Percentiles rank a stretch among this genome's conserved stretches.
These are phyloP conservation scores for Omphalea diandra DNA, from an alignment of 441 rosid species.

Conservation along the genomic window DNA sequence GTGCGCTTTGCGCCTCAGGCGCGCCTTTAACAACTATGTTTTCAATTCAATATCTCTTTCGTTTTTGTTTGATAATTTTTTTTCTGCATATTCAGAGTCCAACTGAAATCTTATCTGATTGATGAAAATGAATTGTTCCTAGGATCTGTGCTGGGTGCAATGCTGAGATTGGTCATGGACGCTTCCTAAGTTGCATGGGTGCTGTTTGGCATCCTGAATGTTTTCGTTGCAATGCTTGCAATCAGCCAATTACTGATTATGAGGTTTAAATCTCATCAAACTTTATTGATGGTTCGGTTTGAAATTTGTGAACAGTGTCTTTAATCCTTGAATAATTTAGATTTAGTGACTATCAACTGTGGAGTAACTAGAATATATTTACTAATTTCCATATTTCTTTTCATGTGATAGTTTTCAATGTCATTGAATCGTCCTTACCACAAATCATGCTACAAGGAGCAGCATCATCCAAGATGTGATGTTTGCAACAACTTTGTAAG, in stretches of 20 bases:
- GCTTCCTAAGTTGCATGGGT: slow-evolving; percentile 81
- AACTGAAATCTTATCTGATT: slow-evolving; percentile 23
- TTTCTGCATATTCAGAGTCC: neutral
- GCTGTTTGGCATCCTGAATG: slow-evolving; percentile 97
- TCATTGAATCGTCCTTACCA: slow-evolving; percentile 79
- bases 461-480: slow-evolving; percentile 85
- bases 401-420: slow-evolving; percentile 66
- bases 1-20: too few species aligned
- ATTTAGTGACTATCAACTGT: neutral
- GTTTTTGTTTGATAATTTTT: neutral
- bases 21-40: too few species aligned
- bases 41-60: neutral
- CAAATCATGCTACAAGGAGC: slow-evolving; percentile 82
- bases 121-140: slow-evolving; percentile 21
- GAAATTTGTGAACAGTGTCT: slow-evolving; percentile 7
- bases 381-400: slow-evolving; percentile 19
- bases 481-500: slow-evolving; percentile 86
- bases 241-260: slow-evolving; percentile 72
- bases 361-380: slow-evolving; percentile 8
- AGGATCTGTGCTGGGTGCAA: slow-evolving; percentile 91
- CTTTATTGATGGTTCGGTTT: slow-evolving; percentile 10
- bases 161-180: slow-evolving; percentile 77
- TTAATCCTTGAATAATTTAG: slow-evolving; percentile 4
- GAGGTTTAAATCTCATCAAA: slow-evolving; percentile 51
- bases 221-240: slow-evolving; percentile 78